Evolutionary conservation across 305 asterid species (phyloP).

Genomic region (Solanum hybrid): DNA sequence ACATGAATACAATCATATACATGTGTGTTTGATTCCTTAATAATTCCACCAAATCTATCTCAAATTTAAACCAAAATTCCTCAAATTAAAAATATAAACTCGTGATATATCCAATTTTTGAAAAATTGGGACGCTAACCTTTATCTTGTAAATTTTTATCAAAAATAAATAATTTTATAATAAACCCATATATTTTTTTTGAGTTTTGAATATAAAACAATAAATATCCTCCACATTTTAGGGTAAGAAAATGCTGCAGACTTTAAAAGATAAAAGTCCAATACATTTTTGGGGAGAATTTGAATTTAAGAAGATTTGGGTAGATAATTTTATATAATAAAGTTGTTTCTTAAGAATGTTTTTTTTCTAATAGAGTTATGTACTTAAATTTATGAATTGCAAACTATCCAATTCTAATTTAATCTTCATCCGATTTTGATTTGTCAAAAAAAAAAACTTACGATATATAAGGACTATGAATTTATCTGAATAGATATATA

Average conservation of each 20-base stretch:
- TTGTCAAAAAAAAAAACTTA: not conserved
- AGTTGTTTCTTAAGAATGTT: not conserved
- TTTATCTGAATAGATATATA: too few relatives aligned
- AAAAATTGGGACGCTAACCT: not conserved
- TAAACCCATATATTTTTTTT: not conserved
- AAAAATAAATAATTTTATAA: not conserved
- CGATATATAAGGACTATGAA: not conserved
- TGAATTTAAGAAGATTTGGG: not conserved
- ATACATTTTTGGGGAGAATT: not conserved
- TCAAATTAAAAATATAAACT: too few relatives aligned
- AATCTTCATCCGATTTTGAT: not conserved
- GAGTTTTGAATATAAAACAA: not conserved
- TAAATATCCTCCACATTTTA: not conserved
- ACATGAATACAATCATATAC: not conserved
- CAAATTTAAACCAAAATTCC: too few relatives aligned
- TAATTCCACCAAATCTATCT: not conserved
- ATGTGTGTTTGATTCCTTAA: not conserved
- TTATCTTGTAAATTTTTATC: not conserved
- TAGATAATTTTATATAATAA: not conserved
- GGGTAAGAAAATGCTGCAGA: not conserved
- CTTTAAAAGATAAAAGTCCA: not conserved
- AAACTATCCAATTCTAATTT: not conserved
- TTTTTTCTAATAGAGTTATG: not conserved
- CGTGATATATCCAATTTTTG: not conserved
- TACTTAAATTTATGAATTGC: not conserved